Conservation (phyloP, 2,329 filamentous ascomycete genomes). For the Ophiostoma himal-ulmi region DNA sequence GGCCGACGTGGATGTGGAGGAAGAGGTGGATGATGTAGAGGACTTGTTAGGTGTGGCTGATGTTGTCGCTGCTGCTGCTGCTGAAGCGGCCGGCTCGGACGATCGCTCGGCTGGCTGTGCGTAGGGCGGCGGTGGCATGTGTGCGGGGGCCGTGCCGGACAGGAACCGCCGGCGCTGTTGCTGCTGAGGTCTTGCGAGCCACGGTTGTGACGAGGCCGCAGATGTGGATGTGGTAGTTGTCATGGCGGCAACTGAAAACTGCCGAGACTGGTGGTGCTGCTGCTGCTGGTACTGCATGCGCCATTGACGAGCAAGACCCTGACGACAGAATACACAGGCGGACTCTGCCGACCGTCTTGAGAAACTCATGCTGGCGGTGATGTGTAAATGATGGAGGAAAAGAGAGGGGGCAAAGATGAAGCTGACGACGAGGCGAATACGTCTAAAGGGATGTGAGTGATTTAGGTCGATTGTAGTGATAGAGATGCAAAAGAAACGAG, state of each 20-base stretch:
- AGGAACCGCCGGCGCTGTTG: conserved; percentile 37
- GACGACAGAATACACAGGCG: conserved; percentile 39
- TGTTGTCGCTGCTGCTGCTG: conserved; percentile 1
- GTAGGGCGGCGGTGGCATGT: conserved; percentile 30
- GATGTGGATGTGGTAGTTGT: conserved; percentile 25
- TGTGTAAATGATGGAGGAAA: background rate
- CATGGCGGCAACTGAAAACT: conserved; percentile 25
- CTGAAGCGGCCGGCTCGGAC: background rate
- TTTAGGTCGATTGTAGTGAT: background rate
- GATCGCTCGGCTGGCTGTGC: conserved; percentile 11
- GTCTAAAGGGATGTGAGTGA: background rate
- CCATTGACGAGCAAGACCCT: conserved; percentile 37
- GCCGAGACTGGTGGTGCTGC: conserved; percentile 32
- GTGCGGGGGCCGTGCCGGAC: conserved; percentile 44
- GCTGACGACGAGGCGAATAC: background rate
- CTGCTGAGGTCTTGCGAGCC: conserved; percentile 30
- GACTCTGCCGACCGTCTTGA: conserved; percentile 35
- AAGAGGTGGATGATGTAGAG: background rate
- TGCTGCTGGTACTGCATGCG: conserved; percentile 34
- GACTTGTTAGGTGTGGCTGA: background rate
- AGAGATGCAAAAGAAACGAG: background rate
- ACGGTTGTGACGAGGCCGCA: conserved; percentile 32
- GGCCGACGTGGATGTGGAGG: conserved; percentile 20
- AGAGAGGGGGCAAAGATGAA: background rate
- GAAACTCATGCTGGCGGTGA: conserved; percentile 37